A percentile compares a stretch with the other conserved stretches of the same genome.
These are phyloP conservation scores for Paulownia fortunei DNA, from an alignment of 257 asterid genomes.

Conservation along the genomic window DNA sequence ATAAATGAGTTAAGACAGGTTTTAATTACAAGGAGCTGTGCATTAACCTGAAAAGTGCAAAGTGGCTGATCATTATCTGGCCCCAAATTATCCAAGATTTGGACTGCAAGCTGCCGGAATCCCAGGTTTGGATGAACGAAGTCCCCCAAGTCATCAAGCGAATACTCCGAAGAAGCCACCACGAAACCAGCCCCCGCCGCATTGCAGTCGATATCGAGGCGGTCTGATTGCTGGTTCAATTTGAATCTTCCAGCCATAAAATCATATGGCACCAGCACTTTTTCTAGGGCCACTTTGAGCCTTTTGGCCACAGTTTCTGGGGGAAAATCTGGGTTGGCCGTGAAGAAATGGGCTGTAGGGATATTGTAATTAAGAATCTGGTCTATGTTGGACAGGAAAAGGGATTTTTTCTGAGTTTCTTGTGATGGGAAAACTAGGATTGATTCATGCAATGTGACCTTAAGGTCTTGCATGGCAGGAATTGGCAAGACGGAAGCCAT, in stretches of 20 bases:
- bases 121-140: constrained; percentile 58
- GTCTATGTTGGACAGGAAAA: constrained; percentile 59
- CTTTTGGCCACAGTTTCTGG: constrained; percentile 41
- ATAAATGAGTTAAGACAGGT: not conserved
- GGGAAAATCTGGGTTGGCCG: constrained; percentile 43
- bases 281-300: constrained; percentile 35
- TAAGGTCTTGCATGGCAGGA: constrained; percentile 52
- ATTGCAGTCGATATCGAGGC: constrained; percentile 61
- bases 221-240: constrained; percentile 39
- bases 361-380: constrained; percentile 54
- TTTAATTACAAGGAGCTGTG: no score
- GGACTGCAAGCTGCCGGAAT: constrained; percentile 50
- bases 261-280: constrained; percentile 53
- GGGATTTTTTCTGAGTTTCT: constrained; percentile 39
- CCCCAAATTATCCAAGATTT: constrained; percentile 38
- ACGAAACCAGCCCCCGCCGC: constrained; percentile 50
- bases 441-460: constrained; percentile 52
- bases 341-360: constrained; percentile 57
- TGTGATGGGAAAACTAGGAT: constrained; percentile 45
- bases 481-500: constrained; percentile 14
- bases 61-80: constrained; percentile 56
- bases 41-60: constrained; percentile 50
- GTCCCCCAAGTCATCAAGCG: constrained; percentile 51
- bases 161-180: constrained; percentile 54
- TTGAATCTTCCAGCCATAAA: constrained; percentile 64